Evolutionary conservation across 2,329 filamentous ascomycete species (phyloP), one percentile per base, ranked within the genome.

Genomic region (Thielaviopsis ethacetica): DNA sequence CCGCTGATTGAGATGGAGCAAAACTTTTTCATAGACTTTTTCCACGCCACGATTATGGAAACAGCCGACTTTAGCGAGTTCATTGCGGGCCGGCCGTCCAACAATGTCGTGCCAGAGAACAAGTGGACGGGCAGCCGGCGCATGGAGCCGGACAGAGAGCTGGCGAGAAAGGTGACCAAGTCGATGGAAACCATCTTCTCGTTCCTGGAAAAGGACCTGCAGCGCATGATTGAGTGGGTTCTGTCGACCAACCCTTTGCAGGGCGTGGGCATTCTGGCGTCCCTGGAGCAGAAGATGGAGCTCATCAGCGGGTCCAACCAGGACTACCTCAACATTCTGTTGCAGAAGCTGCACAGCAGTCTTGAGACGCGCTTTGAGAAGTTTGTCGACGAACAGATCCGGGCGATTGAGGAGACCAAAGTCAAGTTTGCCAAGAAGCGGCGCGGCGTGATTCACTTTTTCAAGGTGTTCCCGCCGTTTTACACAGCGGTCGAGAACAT

Each of bases 21-120:
- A 69, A 97, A 96, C 68, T 98, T 97, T 68, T 77, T 96, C 54
- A 84, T 95, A n/a, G 89, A 95, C 65, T 93, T 96, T 70, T 97
- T 97, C 78, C 91, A 97, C 65, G 82, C 93, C 26, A 88, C 86
- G n/a, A 94, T 89, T 1, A 76, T 91, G 27, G 85, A 90, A 65
- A 84, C 83, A 41, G 72, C 80, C 17, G 91, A 96, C 67, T 97
- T 96, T 67, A 78, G 86, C 1, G 93, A 97, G 63, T 79, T 85
- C 2, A 85, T 96, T 19, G 76, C 79, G 21, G 77, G 80, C 1
- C 59, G 62, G 5, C 60, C 60, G 19, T 26, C 61, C 12, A 61
- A 61, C 49, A 59, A 61, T 41, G 60, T 61, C 26, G 54, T 58
- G 5, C 61, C 60, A 15, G 62, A 63, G 19, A 54, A 61, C 30